Evolutionary conservation across 257 asterid species (phyloP), one percentile per base, ranked within the genome.

Genomic region (Salvia miltiorrhiza): DNA sequence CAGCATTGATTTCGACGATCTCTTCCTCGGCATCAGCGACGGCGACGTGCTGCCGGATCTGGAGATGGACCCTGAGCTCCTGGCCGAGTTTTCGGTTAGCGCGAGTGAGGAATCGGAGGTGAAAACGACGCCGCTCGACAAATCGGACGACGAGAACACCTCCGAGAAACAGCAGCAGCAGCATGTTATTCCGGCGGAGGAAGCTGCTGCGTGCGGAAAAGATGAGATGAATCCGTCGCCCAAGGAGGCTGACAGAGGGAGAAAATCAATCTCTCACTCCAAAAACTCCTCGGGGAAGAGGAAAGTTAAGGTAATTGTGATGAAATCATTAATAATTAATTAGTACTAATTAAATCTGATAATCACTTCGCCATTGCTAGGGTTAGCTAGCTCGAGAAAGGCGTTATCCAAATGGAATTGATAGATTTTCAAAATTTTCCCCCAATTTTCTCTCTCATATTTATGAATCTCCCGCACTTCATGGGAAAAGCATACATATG

Each of bases 1-100:
- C 63, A 83, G 88, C 76, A 87, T 92, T 71, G 96, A 89, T 75
- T 92, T 89, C 47, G 98, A 86, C 45, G 96, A 92, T 48, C 77
- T 92, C 0, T 87, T 92, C 63, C 81, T 79, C 5, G 93, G 90
- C n/a, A 85, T 91, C 71, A 77, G 69, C 71, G 92, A 84, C 43
- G 96, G 82, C 16, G 93, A 80, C 50, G 67, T 76, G 55, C 55
- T 87, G 58, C 93, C 92, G 1, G 97, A 92, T 82, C 70, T 92
- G 87, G 96, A 89, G 52, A 89, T 89, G 95, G 96, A 92, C 78
- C 76, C 86, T 0, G 90, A 87, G 30, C 79, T 83, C 12, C 77
- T 87, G 4, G 90, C 88, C n/a, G 96, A 88, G 2, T 84, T 83
- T 62, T 89, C 96, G 1, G 77, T 76, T 13, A 79, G 73, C 30